A percentile compares a stretch with the other conserved stretches of the same genome.
Conservation (phyloP, 495 filamentous ascomycete species). For the Penicillium longicatenatum region DNA sequence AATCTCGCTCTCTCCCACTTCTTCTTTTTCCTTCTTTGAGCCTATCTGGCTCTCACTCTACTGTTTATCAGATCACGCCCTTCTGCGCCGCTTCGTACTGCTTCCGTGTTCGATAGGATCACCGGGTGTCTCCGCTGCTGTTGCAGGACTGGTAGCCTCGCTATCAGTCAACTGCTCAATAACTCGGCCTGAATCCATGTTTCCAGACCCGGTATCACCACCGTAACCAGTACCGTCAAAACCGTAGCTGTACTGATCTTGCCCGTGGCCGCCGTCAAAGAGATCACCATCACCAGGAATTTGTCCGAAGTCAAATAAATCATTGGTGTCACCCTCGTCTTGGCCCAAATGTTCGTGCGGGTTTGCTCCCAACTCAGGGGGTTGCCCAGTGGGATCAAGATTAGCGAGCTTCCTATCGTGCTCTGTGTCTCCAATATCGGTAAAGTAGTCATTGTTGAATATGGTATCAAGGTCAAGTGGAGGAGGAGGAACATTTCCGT, state of each 20-base stretch:
- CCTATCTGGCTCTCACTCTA: not conserved
- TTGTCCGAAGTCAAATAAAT: slow-evolving; percentile 48
- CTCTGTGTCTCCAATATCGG: slow-evolving; percentile 40
- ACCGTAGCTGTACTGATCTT: slow-evolving; percentile 31
- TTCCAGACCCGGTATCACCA: slow-evolving; percentile 19
- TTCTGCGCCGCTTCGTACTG: slow-evolving; percentile 42
- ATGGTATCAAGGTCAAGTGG: slow-evolving; percentile 69
- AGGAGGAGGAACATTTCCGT: slow-evolving; percentile 38
- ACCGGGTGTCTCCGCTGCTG: slow-evolving; percentile 30
- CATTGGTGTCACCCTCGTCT: slow-evolving; percentile 32
- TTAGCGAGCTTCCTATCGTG: slow-evolving; percentile 28
- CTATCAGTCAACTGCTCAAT: slow-evolving; percentile 51
- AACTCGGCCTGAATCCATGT: slow-evolving; percentile 33
- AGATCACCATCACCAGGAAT: slow-evolving; percentile 42
- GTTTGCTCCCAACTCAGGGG: slow-evolving; percentile 1
- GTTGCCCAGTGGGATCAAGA: slow-evolving; percentile 22
- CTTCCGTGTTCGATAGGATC: slow-evolving; percentile 23
- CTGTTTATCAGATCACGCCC: slow-evolving; percentile 31
- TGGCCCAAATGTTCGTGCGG: slow-evolving; percentile 15
- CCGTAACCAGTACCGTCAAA: slow-evolving; percentile 36
- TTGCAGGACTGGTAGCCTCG: slow-evolving; percentile 47
- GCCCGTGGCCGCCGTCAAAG: slow-evolving; percentile 34
- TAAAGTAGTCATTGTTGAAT: slow-evolving; percentile 66
- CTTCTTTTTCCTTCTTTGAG: not conserved
- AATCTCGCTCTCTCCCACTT: not conserved